These are phyloP conservation scores for Pneumocystis wakefieldiae DNA, from an alignment of 1,139 yeast species.

Conservation along the genomic window DNA sequence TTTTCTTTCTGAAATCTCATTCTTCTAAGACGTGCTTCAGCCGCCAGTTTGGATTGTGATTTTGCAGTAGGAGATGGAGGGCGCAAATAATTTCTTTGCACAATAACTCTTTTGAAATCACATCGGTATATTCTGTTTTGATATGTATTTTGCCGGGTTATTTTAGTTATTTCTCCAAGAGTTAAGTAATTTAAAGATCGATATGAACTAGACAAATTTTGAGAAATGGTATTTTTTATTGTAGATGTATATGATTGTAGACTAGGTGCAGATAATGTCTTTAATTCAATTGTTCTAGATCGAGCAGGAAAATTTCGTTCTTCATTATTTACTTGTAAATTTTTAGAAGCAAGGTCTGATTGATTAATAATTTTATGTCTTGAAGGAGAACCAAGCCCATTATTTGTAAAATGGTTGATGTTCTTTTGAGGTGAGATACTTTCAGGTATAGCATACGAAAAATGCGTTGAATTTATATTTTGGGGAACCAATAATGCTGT, in stretches of 20 bases:
- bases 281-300: not conserved
- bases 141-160: conserved; percentile 7
- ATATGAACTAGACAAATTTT: conserved; percentile 3
- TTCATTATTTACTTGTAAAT: not conserved
- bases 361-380: not conserved
- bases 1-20: conserved; percentile 7
- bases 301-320: not conserved
- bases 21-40: conserved; percentile 6
- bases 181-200: conserved; percentile 7
- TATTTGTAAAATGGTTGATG: not conserved
- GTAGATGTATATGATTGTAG: not conserved
- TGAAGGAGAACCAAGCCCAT: not conserved
- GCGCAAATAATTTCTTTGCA: conserved; percentile 7
- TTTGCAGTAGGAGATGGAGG: conserved; percentile 11
- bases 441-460: not conserved
- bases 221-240: not conserved
- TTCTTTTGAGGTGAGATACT: not conserved
- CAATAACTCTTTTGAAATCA: conserved; percentile 10
- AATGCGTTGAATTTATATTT: not conserved
- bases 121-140: conserved; percentile 10
- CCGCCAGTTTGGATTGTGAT: conserved; percentile 8
- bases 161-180: conserved; percentile 10
- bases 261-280: not conserved
- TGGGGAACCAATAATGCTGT: not conserved
- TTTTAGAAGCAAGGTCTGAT: not conserved